Evolutionary conservation across 257 asterid species (phyloP), one percentile per base, ranked within the genome.

Genomic region (Lycium ferocissimum): DNA sequence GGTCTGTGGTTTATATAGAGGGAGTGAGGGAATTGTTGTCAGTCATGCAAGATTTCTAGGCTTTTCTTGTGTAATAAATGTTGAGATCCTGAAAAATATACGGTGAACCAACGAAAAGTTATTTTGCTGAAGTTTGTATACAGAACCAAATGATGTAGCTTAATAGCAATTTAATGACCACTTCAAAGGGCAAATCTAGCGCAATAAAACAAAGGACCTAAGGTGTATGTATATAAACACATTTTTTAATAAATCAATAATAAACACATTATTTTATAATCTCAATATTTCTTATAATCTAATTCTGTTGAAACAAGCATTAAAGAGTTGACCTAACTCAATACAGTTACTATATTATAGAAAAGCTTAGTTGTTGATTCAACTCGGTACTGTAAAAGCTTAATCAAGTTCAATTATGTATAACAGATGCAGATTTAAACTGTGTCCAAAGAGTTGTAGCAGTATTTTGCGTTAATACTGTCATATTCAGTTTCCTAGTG

Each of bases 1-100:
- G 9, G 20, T 47, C 4, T 45, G 1, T 87, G 7, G 89, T 85
- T 81, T 89, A 89, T 85, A 89, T 87, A 89, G 90, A 87, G 87
- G 14, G 83, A 38, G 11, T 82, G 7, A 56, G 85, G 62, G 33
- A 22, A 88, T 91, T 92, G 83, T 90, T 93, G 96, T 81, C 83
- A 10, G 81, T 9, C 97, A 90, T 93, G 97, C 94, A 94, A 6
- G 90, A 54, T 38, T 18, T 43, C 45, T 15, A 53, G 86, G 89
- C 83, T 61, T 38, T 72, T 26, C 0, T 0, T 17, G 1, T 26
- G 15, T 0, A 26, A 54, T 54, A 11, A 0, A 22, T 15, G 0
- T 26, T 65, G 18, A 26, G 72, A 65, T 65, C 72, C 72, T 26
- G 9, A 26, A 65, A 65, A 63, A 3, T 22, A 9, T 61, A 18